Base-by-base conservation (phyloP, 306 rosid species). In the Vigna unguiculata region DNA sequence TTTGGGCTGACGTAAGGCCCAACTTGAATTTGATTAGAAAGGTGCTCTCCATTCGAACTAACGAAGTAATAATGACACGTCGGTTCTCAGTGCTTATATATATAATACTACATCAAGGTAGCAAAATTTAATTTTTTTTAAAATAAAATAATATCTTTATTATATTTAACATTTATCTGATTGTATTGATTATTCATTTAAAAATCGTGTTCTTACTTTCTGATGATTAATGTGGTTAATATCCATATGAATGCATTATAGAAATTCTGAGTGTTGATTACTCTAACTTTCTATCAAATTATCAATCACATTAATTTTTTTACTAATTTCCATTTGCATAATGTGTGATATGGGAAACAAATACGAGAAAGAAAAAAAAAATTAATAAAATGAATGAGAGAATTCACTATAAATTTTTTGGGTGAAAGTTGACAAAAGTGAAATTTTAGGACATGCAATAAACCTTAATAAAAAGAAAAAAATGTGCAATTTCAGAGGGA, bases 241-340 rank as follows among this genome's bases (percentile, higher is more conserved):
- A 51, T 4, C 7, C 15, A 54, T 25, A 2, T 2, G 32, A 51
- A 22, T 54, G 53, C 54, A 54, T 32, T 53, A 73, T 51, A n/a
- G 49, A n/a, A 59, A 74, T 48, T 32, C 38, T 25, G 61, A 28
- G 41, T 19, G 69, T n/a, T n/a, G n/a, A n/a, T n/a, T n/a, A n/a
- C n/a, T n/a, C n/a, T n/a, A n/a, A n/a, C n/a, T n/a, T n/a, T n/a
- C 24, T 41, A 2, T 45, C 28, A 10, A 10, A 36, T 74, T 60
- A 30, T 54, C 34, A 46, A 46, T 17, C 16, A 5, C 46, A 62
- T 59, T 58, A 24, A 10, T 3, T 49, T 12, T 48, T 2, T 58
- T 41, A 25, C 32, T 28, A 30, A 60, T 32, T 62, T 32, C 52
- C 51, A 32, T 24, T 59, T 14, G 57, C 61, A 57, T 55, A 68